phyloP scores from a whole-genome alignment of 2,329 filamentous ascomycete genomes.

The Colletotrichum sojae region DNA sequence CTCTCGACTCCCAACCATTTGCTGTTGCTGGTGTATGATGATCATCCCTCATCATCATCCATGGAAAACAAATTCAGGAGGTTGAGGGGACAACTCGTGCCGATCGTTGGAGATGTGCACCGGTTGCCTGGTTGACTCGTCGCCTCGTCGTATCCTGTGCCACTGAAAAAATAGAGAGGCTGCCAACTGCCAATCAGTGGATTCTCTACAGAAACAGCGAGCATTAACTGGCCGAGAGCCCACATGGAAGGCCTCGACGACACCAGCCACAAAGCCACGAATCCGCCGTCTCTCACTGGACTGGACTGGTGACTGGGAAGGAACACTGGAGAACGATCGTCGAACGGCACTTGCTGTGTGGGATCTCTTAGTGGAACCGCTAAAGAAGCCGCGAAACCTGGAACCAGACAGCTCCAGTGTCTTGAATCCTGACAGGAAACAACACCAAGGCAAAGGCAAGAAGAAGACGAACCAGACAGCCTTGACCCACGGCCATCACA shows the following conservation, averaged over 20 bases:
- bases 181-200: background rate
- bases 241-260: background rate
- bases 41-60: too few species aligned
- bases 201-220: conserved; percentile 4
- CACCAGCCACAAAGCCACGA: conserved; percentile 6
- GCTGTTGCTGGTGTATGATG: too few species aligned
- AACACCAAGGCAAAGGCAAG: background rate
- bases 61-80: conserved; percentile 3
- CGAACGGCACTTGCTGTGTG: background rate
- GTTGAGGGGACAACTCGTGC: conserved; percentile 2
- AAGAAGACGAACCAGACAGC: background rate
- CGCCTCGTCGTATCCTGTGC: background rate
- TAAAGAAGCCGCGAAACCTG: too few species aligned
- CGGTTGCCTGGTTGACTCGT: conserved; percentile 19
- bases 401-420: too few species aligned
- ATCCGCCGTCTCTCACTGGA: background rate
- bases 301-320: too few species aligned
- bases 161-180: background rate
- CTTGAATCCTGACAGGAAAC: background rate
- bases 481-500: background rate
- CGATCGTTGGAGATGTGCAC: background rate
- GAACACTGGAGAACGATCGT: too few species aligned
- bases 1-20: background rate
- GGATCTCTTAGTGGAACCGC: too few species aligned
- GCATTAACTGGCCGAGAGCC: background rate